Conservation (phyloP, 148 eudicot genomes). For the Diospyros kaki region DNA sequence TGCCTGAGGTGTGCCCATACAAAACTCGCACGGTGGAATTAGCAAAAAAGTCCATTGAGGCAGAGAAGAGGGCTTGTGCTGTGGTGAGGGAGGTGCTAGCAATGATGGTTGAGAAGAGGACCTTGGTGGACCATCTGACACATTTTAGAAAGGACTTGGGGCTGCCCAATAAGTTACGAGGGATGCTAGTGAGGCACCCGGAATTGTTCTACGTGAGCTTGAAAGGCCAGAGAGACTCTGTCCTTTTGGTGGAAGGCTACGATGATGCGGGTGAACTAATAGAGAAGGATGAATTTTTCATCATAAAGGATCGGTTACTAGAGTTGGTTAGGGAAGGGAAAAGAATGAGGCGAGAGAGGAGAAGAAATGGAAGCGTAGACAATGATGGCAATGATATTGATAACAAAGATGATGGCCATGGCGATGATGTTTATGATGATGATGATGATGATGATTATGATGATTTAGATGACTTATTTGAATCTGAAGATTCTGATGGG, state of each 20-base stretch:
- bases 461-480: constrained; percentile 55
- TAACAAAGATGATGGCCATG: constrained; percentile 14
- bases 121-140: constrained; percentile 80
- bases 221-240: constrained; percentile 80
- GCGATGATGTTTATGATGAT: constrained; percentile 23
- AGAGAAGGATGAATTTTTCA: constrained; percentile 47
- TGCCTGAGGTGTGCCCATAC: constrained; percentile 79
- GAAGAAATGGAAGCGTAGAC: constrained; percentile 16
- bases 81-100: constrained; percentile 89
- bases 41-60: constrained; percentile 50
- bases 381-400: constrained; percentile 12
- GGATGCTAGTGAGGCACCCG: constrained; percentile 79
- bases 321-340: constrained; percentile 68
- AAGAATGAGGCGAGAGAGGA: constrained; percentile 60
- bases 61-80: constrained; percentile 85
- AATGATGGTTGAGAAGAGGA: constrained; percentile 80
- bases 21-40: constrained; percentile 43
- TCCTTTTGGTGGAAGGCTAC: constrained; percentile 84
- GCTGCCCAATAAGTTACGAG: constrained; percentile 74
- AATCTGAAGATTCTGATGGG: constrained; percentile 40
- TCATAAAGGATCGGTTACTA: constrained; percentile 48
- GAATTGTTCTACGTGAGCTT: constrained; percentile 86
- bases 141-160: constrained; percentile 92
- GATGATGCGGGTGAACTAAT: constrained; percentile 56
- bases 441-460: constrained; percentile 32